Percentiles rank a stretch among this genome's conserved stretches.
These are phyloP conservation scores for Ashbya aceris DNA, from an alignment of 1,139 yeast genomes.

Conservation along the genomic window DNA sequence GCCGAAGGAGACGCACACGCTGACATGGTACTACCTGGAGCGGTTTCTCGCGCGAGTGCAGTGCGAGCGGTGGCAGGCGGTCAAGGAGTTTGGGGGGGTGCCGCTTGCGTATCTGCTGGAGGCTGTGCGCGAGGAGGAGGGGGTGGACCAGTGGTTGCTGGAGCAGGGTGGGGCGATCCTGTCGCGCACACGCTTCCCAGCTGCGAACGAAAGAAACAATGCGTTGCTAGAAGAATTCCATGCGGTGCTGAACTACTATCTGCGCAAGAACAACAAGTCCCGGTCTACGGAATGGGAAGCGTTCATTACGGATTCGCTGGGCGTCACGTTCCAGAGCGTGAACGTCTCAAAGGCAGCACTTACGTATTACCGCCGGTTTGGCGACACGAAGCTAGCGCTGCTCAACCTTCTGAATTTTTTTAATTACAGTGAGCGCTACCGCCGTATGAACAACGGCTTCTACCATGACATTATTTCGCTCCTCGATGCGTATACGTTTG, in stretches of 20 bases:
- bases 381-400: slow-evolving; percentile 16
- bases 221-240: slow-evolving; percentile 28
- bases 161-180: slow-evolving; percentile 18
- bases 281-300: slow-evolving; percentile 19
- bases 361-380: slow-evolving; percentile 13
- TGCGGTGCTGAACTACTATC: slow-evolving; percentile 19
- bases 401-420: slow-evolving; percentile 24
- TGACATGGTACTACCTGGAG: slow-evolving; percentile 12
- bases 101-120: slow-evolving; percentile 5
- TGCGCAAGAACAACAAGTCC: slow-evolving; percentile 8
- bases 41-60: slow-evolving; percentile 6
- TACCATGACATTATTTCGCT: slow-evolving; percentile 21
- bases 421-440: slow-evolving; percentile 20
- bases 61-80: not conserved
- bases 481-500: slow-evolving; percentile 18
- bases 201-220: slow-evolving; percentile 36
- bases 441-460: slow-evolving; percentile 16
- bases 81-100: not conserved
- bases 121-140: slow-evolving; percentile 6
- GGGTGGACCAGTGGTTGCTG: slow-evolving; percentile 15
- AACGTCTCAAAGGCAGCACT: slow-evolving; percentile 24
- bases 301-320: slow-evolving; percentile 21
- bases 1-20: slow-evolving; percentile 13
- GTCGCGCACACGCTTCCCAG: slow-evolving; percentile 33
- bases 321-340: slow-evolving; percentile 27